Evolutionary conservation across 1,139 yeast genomes (phyloP).

Genomic region (Lodderomyces jiufengensis): DNA sequence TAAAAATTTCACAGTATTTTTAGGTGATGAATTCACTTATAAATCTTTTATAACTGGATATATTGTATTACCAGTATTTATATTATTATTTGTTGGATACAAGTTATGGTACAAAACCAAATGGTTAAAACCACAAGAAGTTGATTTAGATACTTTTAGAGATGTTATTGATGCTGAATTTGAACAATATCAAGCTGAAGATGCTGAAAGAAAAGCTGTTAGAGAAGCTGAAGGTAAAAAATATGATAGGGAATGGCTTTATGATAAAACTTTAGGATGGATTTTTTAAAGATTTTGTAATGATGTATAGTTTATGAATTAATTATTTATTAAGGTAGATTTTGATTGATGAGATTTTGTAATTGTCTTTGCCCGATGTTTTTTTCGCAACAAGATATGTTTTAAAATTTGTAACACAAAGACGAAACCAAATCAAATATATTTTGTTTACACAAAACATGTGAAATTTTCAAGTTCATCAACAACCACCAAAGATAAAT

Average conservation of each 20-base stretch:
- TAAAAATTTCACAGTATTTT: constrained; percentile 72
- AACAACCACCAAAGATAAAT: too few relatives aligned
- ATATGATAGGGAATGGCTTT: constrained; percentile 46
- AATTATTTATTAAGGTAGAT: background rate
- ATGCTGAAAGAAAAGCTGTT: constrained; percentile 20
- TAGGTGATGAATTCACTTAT: constrained; percentile 46
- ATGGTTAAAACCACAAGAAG: constrained; percentile 51
- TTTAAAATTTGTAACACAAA: too few relatives aligned
- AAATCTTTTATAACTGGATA: constrained; percentile 71
- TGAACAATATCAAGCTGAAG: constrained; percentile 46
- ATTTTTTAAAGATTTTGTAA: constrained; percentile 11
- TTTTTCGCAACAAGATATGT: too few relatives aligned
- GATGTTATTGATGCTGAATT: constrained; percentile 70
- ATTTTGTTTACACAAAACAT: too few relatives aligned
- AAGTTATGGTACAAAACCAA: constrained; percentile 53
- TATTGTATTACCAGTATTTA: constrained; percentile 68
- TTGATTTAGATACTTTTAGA: constrained; percentile 60
- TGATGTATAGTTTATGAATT: background rate
- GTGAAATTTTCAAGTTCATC: too few relatives aligned
- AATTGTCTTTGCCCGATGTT: too few relatives aligned
- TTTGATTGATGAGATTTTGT: too few relatives aligned
- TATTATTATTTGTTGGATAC: constrained; percentile 55
- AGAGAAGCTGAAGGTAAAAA: constrained; percentile 47
- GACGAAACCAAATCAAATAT: too few relatives aligned
- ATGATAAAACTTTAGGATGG: constrained; percentile 50